phyloP scores from a whole-genome alignment of 2,329 filamentous ascomycete genomes.

The Grosmannia huntii region DNA sequence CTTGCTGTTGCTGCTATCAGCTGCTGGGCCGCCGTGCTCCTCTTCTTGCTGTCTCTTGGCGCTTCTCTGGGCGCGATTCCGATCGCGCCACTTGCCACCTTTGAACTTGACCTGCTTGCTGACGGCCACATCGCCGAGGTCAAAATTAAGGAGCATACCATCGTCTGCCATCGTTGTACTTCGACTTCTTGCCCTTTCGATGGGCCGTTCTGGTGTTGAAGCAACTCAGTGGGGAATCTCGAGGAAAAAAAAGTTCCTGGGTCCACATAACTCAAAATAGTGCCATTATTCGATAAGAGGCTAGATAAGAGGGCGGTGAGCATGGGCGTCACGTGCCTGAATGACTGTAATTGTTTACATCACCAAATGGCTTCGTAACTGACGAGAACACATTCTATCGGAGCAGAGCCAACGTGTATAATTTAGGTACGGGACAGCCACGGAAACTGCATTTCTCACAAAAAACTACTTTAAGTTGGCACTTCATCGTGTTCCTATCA shows the following conservation, averaged over 20 bases:
- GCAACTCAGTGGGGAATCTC: neutral
- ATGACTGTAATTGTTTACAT: no score
- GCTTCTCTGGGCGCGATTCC: conserved; percentile 64
- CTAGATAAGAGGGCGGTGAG: neutral
- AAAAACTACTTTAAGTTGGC: neutral
- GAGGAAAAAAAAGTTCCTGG: neutral
- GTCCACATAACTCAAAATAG: neutral
- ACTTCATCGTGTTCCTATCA: neutral
- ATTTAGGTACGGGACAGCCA: no score
- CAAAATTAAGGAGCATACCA: conserved; percentile 90
- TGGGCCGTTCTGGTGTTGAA: neutral
- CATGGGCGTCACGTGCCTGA: neutral
- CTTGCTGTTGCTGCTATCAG: neutral
- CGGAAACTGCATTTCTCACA: neutral
- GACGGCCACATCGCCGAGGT: conserved; percentile 55
- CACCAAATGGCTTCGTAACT: no score
- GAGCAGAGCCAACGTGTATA: no score
- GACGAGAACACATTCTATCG: no score
- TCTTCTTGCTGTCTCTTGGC: conserved; percentile 19
- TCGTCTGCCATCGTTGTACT: conserved; percentile 65
- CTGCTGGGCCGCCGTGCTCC: neutral
- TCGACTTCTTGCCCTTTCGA: neutral
- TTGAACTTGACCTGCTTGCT: conserved; percentile 56
- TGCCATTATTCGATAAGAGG: neutral
- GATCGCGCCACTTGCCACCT: conserved; percentile 87